Percentiles rank a stretch among this genome's conserved stretches.
Evolutionary conservation across 1,139 yeast genomes (phyloP).

Genomic region (Yamadazyma triangularis): DNA sequence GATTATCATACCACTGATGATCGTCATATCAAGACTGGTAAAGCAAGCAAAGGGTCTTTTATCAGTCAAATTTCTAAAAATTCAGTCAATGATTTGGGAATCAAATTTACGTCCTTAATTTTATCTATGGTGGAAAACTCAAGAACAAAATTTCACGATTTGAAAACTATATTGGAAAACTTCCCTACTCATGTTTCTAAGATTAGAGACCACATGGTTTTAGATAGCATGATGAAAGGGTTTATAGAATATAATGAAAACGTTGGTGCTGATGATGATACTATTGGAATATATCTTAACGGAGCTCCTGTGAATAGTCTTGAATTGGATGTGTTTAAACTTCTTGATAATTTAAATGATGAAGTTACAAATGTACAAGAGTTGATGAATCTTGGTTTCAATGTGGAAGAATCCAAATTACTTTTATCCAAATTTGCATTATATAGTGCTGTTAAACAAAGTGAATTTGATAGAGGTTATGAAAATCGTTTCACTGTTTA

Average conservation of each 20-base stretch:
- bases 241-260: conserved; percentile 25
- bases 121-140: conserved; percentile 13
- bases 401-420: conserved; percentile 28
- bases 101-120: conserved; percentile 44
- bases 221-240: conserved; percentile 14
- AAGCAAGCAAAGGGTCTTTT: background rate
- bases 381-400: conserved; percentile 33
- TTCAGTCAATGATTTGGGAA: conserved; percentile 33
- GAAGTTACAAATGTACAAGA: conserved; percentile 32
- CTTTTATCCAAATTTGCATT: conserved; percentile 45
- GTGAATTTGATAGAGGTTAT: conserved; percentile 36
- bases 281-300: conserved; percentile 56
- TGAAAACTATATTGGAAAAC: conserved; percentile 38
- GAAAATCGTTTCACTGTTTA: conserved; percentile 36
- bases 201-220: conserved; percentile 1
- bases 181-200: conserved; percentile 38
- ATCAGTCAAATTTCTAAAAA: background rate
- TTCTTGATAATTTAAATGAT: conserved; percentile 28
- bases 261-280: conserved; percentile 30
- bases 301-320: conserved; percentile 50
- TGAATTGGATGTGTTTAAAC: conserved; percentile 40
- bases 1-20: conserved; percentile 51
- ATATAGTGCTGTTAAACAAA: conserved; percentile 29
- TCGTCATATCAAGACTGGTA: conserved; percentile 20
- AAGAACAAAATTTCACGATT: conserved; percentile 19